Conservation (phyloP, 1,139 yeast species). For the Geotrichum aggregatum region DNA sequence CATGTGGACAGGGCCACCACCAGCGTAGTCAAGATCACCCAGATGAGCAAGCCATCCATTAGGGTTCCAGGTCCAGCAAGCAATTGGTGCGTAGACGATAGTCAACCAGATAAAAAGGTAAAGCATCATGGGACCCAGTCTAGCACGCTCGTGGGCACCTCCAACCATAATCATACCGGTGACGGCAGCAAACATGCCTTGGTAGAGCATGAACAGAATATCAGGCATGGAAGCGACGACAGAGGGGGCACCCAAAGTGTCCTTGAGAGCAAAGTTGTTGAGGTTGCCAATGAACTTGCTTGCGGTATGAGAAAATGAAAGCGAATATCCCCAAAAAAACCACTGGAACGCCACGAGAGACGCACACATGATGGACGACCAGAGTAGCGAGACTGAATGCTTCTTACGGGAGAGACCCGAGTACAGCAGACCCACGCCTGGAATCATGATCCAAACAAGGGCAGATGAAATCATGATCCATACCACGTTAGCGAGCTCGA, state of each 20-base stretch:
- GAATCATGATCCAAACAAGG: slow-evolving; percentile 90
- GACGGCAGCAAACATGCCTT: slow-evolving; percentile 92
- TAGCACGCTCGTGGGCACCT: slow-evolving; percentile 97
- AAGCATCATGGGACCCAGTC: slow-evolving; percentile 93
- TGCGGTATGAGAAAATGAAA: slow-evolving; percentile 71
- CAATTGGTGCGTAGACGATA: slow-evolving; percentile 91
- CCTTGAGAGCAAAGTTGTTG: slow-evolving; percentile 70
- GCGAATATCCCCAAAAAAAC: slow-evolving; percentile 96
- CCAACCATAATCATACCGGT: slow-evolving; percentile 93
- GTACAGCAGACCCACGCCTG: slow-evolving; percentile 87
- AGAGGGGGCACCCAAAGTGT: slow-evolving; percentile 77
- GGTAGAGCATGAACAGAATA: slow-evolving; percentile 81
- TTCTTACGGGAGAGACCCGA: slow-evolving; percentile 89
- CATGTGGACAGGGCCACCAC: slow-evolving; percentile 98
- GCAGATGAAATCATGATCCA: slow-evolving; percentile 78
- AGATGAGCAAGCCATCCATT: slow-evolving; percentile 80
- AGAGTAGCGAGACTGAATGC: slow-evolving; percentile 81
- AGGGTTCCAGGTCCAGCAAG: slow-evolving; percentile 96
- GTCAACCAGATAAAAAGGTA: slow-evolving; percentile 92
- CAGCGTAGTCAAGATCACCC: slow-evolving; percentile 93
- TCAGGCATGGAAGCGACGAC: slow-evolving; percentile 72
- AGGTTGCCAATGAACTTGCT: slow-evolving; percentile 75
- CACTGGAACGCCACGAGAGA: slow-evolving; percentile 83
- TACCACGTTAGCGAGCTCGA: slow-evolving; percentile 67
- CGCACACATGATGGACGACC: slow-evolving; percentile 92